These are phyloP conservation scores for Clavispora fructus DNA, from an alignment of 805 yeast species.

Conservation along the genomic window DNA sequence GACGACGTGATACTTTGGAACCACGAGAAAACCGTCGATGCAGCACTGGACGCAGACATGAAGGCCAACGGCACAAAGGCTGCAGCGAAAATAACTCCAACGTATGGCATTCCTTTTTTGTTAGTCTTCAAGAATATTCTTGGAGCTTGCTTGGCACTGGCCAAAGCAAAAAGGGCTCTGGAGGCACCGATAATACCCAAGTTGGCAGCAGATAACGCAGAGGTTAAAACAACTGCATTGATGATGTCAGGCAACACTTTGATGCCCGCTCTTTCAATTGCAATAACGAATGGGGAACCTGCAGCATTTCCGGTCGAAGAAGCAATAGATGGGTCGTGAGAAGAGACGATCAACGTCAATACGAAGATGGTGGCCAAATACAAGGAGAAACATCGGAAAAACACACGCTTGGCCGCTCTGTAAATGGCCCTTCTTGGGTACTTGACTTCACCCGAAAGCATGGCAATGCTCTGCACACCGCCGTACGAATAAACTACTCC, in stretches of 20 bases:
- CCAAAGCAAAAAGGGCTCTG: slow-evolving; percentile 31
- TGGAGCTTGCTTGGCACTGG: slow-evolving; percentile 36
- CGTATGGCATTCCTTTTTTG: slow-evolving; percentile 26
- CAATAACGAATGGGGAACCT: slow-evolving; percentile 39
- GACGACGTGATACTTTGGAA: slow-evolving; percentile 29
- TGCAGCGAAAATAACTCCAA: slow-evolving; percentile 20
- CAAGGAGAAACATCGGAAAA: slow-evolving; percentile 24
- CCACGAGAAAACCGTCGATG: slow-evolving; percentile 31
- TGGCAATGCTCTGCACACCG: slow-evolving; percentile 24
- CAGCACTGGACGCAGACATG: slow-evolving; percentile 20
- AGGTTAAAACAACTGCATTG: slow-evolving; percentile 35
- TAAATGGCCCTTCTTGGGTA: slow-evolving; percentile 29
- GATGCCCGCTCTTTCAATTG: slow-evolving; percentile 29
- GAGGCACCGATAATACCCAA: slow-evolving; percentile 23
- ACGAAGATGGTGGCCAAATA: slow-evolving; percentile 28
- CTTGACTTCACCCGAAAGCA: slow-evolving; percentile 28
- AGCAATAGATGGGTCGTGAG: slow-evolving; percentile 21
- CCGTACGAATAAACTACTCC: slow-evolving; percentile 36
- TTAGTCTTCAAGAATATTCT: slow-evolving; percentile 25
- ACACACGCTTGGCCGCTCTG: slow-evolving; percentile 25
- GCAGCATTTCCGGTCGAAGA: slow-evolving; percentile 24
- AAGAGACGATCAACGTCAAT: slow-evolving; percentile 29
- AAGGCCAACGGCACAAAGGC: slow-evolving; percentile 33
- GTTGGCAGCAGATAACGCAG: slow-evolving; percentile 37
- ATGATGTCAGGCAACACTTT: slow-evolving; percentile 31